A percentile compares a stretch with the other conserved stretches of the same genome.
phyloP scores from a whole-genome alignment of 139 green algal species.

The Coelastrella sp. region DNA sequence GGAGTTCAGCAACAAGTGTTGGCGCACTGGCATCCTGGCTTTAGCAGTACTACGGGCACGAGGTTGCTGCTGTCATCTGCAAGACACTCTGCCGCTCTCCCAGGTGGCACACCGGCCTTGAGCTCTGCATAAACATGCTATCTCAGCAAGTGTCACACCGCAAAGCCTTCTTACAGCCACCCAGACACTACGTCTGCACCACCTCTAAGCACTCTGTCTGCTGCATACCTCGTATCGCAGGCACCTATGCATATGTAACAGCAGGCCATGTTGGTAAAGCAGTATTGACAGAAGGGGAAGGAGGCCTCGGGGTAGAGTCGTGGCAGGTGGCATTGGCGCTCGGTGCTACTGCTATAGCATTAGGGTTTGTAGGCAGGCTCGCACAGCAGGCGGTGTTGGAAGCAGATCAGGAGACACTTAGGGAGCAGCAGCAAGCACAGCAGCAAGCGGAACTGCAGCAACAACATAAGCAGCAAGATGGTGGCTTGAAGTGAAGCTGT shows the following conservation, averaged over 20 bases:
- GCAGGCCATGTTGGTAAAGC: constrained; percentile 69
- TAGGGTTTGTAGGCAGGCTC: constrained; percentile 80
- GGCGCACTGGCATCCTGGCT: too few species aligned
- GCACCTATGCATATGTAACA: constrained; percentile 30
- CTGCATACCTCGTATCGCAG: not conserved
- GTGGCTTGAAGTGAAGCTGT: not conserved
- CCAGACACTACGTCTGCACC: not conserved
- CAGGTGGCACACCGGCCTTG: too few species aligned
- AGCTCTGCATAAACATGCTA: too few species aligned
- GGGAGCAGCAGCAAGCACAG: constrained; percentile 35
- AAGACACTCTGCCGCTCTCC: not conserved
- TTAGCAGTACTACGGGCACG: too few species aligned
- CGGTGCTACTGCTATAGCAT: constrained; percentile 65
- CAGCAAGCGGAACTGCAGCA: constrained; percentile 3
- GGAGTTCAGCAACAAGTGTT: too few species aligned
- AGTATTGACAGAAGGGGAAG: constrained; percentile 68
- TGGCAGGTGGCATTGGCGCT: constrained; percentile 78
- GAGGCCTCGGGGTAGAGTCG: constrained; percentile 49
- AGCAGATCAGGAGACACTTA: constrained; percentile 58
- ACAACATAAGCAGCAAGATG: not conserved
- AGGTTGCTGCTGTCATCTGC: too few species aligned
- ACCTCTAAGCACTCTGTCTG: not conserved
- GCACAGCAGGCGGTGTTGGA: constrained; percentile 82
- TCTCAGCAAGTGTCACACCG: not conserved
- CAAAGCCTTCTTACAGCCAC: not conserved